phyloP scores from a whole-genome alignment of 768 basidiomycete genomes.

The Xerocomellus dryophilus region DNA sequence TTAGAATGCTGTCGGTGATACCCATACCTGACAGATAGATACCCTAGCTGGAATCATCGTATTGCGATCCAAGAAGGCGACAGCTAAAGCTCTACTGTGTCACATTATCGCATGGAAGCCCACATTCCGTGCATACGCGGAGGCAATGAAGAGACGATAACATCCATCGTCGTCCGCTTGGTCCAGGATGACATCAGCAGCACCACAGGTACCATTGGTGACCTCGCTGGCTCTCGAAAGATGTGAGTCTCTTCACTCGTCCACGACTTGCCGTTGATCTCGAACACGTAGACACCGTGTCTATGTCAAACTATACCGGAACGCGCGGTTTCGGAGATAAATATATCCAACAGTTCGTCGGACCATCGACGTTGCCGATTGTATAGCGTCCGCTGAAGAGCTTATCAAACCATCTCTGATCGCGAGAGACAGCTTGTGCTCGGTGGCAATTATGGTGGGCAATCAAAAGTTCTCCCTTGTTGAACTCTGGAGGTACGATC shows the following conservation, averaged over 20 bases:
- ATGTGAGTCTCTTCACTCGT: conserved; percentile 38
- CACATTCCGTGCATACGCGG: no score
- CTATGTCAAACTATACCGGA: conserved; percentile 60
- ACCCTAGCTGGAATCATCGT: conserved; percentile 47
- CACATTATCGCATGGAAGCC: conserved; percentile 56
- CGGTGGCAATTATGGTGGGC: conserved; percentile 61
- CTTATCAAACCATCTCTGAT: conserved; percentile 45
- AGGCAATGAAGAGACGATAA: no score
- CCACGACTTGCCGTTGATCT: neutral
- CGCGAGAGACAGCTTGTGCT: conserved; percentile 49
- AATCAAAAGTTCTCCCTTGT: conserved; percentile 41
- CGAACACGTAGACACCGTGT: conserved; percentile 45
- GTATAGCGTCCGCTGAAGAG: conserved; percentile 47
- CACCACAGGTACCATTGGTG: no score
- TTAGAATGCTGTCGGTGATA: neutral
- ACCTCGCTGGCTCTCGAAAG: conserved; percentile 51
- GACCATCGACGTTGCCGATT: conserved; percentile 60
- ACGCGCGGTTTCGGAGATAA: conserved; percentile 58
- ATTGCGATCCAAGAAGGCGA: conserved; percentile 29
- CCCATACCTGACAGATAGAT: conserved; percentile 22
- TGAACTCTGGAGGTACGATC: neutral
- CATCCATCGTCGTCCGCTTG: no score
- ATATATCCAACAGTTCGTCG: conserved; percentile 46
- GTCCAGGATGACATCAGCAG: no score
- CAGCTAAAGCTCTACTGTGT: conserved; percentile 41